Evolutionary conservation across 2,329 filamentous ascomycete species (phyloP).

Genomic region (Calonectria honghensis): DNA sequence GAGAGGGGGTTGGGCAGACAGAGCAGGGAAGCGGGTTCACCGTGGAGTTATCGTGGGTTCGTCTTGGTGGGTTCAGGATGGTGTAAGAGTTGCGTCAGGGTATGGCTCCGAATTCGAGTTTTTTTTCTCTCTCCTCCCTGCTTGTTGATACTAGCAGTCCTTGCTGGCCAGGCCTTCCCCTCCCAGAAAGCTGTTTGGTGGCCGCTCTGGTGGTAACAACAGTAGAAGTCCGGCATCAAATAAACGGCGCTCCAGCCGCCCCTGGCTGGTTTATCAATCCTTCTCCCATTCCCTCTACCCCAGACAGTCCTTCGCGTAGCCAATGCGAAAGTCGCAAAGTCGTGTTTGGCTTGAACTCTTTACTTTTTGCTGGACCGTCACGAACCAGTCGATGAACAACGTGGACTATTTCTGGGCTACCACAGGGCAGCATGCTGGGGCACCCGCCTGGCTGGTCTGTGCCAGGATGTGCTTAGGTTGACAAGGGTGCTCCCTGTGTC

Average conservation of each 20-base stretch:
- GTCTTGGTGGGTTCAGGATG: slow-evolving; percentile 27
- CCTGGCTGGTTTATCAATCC: slow-evolving; percentile 27
- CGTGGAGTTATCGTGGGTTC: slow-evolving; percentile 26
- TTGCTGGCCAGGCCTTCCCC: not conserved
- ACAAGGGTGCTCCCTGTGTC: slow-evolving; percentile 23
- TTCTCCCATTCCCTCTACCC: slow-evolving; percentile 44
- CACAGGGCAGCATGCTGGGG: slow-evolving; percentile 39
- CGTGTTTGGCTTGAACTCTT: slow-evolving; percentile 32
- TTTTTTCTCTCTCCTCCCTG: slow-evolving; percentile 16
- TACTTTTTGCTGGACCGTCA: slow-evolving; percentile 34
- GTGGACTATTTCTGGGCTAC: slow-evolving; percentile 47
- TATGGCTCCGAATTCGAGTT: slow-evolving; percentile 27
- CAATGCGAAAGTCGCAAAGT: slow-evolving; percentile 7
- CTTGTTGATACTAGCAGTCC: not conserved
- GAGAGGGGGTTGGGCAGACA: slow-evolving; percentile 19
- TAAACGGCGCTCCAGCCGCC: slow-evolving; percentile 28
- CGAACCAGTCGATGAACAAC: slow-evolving; percentile 54
- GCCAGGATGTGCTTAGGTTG: slow-evolving; percentile 20
- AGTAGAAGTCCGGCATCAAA: slow-evolving; percentile 14
- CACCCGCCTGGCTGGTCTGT: slow-evolving; percentile 12
- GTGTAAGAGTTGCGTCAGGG: slow-evolving; percentile 47
- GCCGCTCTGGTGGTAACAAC: slow-evolving; percentile 3
- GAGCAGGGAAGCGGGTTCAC: slow-evolving; percentile 15
- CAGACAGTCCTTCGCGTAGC: slow-evolving; percentile 48
- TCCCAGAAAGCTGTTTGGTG: slow-evolving; percentile 20